Evolutionary conservation across 176 grass and related monocot species (phyloP), one percentile per base, ranked within the genome.

Genomic region (Paspalum vaginatum): DNA sequence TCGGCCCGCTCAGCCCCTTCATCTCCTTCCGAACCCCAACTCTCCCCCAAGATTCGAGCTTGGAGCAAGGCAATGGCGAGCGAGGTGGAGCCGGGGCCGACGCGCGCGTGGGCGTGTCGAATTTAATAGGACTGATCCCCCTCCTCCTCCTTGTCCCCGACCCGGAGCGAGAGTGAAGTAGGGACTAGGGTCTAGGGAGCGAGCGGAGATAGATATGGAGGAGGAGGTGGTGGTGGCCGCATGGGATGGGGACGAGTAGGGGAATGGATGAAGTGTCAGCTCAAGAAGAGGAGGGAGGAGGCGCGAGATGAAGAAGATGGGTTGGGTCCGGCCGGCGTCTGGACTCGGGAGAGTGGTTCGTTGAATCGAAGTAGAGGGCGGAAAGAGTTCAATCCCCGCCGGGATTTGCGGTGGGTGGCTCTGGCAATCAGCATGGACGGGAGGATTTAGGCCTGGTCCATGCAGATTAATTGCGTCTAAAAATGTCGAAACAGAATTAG

Each of bases 1-100:
- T 85, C 12, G 61, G 32, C 47, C 84, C 88, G 12, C 74, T 83
- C 58, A 84, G 74, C 76, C 79, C 79, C 72, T 88, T 85, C 70
- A 78, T 85, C 45, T 44, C 40, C 40, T 63, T 27, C 61, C 38
- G 57, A 25, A 2, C 55, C 39, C 14, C n/a, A 10, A n/a, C 54
- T 57, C 42, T 5, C 11, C 12, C 5, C 42, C 40, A 61, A 21
- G 13, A 59, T 21, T 6, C 65, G 27, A 52, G 64, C 61, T 81
- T 9, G 10, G 39, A 54, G 53, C 9, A 43, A 5, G 24, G 49
- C 84, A 79, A 85, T 71, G 69, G 66, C 68, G 65, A 46, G 66
- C 68, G 65, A 46, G 16, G 61, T 57, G 46, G 78, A 61, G 72
- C 7, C 51, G 9, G 56, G 3, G 32, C 32, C 32, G 65, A 75